Percentiles rank a stretch among this genome's conserved stretches.
Evolutionary conservation across 2,329 filamentous ascomycete genomes (phyloP).

Genomic region (Cladosporium oxysporum): DNA sequence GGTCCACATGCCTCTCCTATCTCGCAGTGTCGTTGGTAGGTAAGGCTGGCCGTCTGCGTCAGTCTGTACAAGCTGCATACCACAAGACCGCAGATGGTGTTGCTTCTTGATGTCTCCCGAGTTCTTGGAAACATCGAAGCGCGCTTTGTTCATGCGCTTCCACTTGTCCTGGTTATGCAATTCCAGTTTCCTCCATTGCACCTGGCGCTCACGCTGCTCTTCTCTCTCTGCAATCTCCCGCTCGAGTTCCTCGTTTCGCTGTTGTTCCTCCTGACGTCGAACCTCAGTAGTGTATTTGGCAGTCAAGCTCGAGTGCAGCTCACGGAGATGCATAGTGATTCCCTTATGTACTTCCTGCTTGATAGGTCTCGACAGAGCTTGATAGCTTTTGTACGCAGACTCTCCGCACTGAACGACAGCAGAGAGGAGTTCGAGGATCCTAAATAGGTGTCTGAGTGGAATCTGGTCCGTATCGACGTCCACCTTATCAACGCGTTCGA

Average conservation of each 20-base stretch:
- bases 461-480: conserved; percentile 13
- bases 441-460: neutral
- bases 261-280: neutral
- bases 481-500: conserved; percentile 18
- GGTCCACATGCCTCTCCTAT: conserved; percentile 35
- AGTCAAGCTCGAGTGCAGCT: neutral
- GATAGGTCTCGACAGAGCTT: conserved; percentile 15
- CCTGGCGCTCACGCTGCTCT: neutral
- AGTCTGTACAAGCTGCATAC: conserved; percentile 25
- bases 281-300: neutral
- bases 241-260: neutral
- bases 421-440: neutral
- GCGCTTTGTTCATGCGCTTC: conserved; percentile 29
- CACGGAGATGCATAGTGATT: neutral
- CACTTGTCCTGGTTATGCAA: conserved; percentile 23
- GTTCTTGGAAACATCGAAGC: conserved; percentile 24
- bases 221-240: neutral
- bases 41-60: conserved; percentile 46
- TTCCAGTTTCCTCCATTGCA: neutral
- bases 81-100: conserved; percentile 26
- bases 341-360: conserved; percentile 16
- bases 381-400: neutral
- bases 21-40: conserved; percentile 33
- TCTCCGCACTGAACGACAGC: neutral
- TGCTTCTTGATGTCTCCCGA: conserved; percentile 23